Conservation (phyloP, 1,284 basidiomycete genomes). For the Heliocybe sulcata region DNA sequence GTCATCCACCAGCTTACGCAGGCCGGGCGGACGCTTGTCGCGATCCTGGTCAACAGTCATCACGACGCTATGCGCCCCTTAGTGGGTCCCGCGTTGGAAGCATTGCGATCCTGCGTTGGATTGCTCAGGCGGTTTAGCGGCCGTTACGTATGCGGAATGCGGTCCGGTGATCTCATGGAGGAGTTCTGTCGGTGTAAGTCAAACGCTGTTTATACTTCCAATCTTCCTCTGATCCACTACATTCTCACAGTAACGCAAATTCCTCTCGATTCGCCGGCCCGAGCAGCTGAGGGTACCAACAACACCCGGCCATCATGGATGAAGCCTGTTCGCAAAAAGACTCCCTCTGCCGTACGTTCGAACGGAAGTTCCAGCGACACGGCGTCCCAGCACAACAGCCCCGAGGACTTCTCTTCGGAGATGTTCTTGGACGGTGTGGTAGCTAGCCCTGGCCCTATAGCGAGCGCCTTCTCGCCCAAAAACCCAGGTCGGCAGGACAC, state of each 20-base stretch:
- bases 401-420: slow-evolving; percentile 45
- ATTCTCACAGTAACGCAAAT: slow-evolving; percentile 69
- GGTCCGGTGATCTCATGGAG: slow-evolving; percentile 86
- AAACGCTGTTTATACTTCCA: not conserved
- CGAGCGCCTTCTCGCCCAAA: not conserved
- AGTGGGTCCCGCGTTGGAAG: slow-evolving; percentile 76
- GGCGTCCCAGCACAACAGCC: slow-evolving; percentile 44
- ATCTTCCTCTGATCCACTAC: not conserved
- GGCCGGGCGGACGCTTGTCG: slow-evolving; percentile 84
- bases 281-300: slow-evolving; percentile 37
- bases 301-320: slow-evolving; percentile 74
- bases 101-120: slow-evolving; percentile 78
- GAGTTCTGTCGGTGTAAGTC: slow-evolving; percentile 84
- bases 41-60: slow-evolving; percentile 76
- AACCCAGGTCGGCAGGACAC: not conserved
- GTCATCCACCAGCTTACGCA: slow-evolving; percentile 91
- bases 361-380: slow-evolving; percentile 31
- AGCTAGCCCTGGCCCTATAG: not conserved
- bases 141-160: slow-evolving; percentile 78
- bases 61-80: slow-evolving; percentile 60
- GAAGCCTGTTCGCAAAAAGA: slow-evolving; percentile 77
- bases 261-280: slow-evolving; percentile 58
- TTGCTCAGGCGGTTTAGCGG: slow-evolving; percentile 74
- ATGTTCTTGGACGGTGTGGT: slow-evolving; percentile 37
- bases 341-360: slow-evolving; percentile 33